These are phyloP conservation scores for Candida dubliniensis DNA, from an alignment of 1,139 yeast species.

Conservation along the genomic window DNA sequence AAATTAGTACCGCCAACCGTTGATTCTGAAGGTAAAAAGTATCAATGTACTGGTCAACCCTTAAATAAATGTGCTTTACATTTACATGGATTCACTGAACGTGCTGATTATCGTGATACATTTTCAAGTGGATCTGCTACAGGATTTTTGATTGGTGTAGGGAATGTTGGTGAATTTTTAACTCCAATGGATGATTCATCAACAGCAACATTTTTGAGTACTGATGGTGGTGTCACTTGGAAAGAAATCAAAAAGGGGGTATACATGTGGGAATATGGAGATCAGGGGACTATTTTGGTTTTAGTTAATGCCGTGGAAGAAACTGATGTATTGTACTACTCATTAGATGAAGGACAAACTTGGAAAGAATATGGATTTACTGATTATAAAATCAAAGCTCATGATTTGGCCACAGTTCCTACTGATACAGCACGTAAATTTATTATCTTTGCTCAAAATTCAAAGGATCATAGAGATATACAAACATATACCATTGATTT, in stretches of 20 bases:
- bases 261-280: conserved; percentile 94
- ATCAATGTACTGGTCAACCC: conserved; percentile 52
- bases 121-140: conserved; percentile 86
- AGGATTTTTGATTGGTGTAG: conserved; percentile 84
- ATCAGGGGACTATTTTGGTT: conserved; percentile 84
- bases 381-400: conserved; percentile 53
- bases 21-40: conserved; percentile 63
- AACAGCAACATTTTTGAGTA: conserved; percentile 70
- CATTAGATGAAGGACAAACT: conserved; percentile 75
- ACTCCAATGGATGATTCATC: conserved; percentile 19
- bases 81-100: conserved; percentile 88
- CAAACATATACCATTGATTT: conserved; percentile 66
- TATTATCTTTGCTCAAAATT: conserved; percentile 26
- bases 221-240: conserved; percentile 93
- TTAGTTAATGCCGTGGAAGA: conserved; percentile 58
- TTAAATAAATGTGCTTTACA: conserved; percentile 72
- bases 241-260: conserved; percentile 70
- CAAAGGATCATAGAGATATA: conserved; percentile 19
- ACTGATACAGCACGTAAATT: conserved; percentile 84
- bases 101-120: conserved; percentile 80
- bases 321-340: conserved; percentile 62
- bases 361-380: conserved; percentile 73
- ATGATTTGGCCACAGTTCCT: conserved; percentile 87
- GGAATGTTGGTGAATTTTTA: conserved; percentile 78
- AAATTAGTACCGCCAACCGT: conserved; percentile 64